Conservation (phyloP, 2,329 filamentous ascomycete genomes). For the Curvularia sp. region DNA sequence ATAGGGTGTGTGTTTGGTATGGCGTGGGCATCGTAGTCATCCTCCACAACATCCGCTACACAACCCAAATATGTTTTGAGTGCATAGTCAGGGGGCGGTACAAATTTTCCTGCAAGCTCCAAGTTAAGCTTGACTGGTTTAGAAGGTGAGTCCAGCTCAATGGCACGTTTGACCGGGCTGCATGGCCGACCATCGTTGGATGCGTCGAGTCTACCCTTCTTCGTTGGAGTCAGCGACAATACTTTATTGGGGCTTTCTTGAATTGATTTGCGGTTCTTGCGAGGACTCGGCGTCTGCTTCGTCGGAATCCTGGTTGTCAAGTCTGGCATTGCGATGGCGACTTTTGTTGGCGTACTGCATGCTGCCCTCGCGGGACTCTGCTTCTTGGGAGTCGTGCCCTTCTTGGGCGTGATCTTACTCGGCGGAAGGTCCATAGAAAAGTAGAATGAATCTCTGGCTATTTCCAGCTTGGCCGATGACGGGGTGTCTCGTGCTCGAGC, state of each 20-base stretch:
- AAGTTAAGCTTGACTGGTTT: background rate
- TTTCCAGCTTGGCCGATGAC: constrained; percentile 20
- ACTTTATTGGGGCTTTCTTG: constrained; percentile 3
- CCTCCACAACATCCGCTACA: constrained; percentile 4
- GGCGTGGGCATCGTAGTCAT: background rate
- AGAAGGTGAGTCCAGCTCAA: constrained; percentile 4
- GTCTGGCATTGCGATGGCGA: background rate
- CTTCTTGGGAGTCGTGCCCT: constrained; percentile 4
- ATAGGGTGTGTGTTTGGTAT: background rate
- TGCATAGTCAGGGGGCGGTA: background rate
- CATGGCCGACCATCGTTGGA: constrained; percentile 6
- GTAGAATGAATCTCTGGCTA: constrained; percentile 30
- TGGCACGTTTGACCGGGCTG: constrained; percentile 10
- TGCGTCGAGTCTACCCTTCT: background rate
- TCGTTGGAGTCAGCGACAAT: constrained; percentile 1
- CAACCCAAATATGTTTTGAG: background rate
- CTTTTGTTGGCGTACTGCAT: constrained; percentile 1
- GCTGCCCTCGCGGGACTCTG: background rate
- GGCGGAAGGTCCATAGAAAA: constrained; percentile 30
- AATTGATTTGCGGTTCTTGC: constrained; percentile 6
- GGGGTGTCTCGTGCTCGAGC: constrained; percentile 11
- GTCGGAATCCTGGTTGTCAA: background rate
- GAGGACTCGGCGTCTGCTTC: constrained; percentile 8
- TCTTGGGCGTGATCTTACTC: constrained; percentile 24
- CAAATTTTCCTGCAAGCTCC: background rate